Conservation (phyloP, 2,329 filamentous ascomycete genomes). For the Neocucurbitaria cava region DNA sequence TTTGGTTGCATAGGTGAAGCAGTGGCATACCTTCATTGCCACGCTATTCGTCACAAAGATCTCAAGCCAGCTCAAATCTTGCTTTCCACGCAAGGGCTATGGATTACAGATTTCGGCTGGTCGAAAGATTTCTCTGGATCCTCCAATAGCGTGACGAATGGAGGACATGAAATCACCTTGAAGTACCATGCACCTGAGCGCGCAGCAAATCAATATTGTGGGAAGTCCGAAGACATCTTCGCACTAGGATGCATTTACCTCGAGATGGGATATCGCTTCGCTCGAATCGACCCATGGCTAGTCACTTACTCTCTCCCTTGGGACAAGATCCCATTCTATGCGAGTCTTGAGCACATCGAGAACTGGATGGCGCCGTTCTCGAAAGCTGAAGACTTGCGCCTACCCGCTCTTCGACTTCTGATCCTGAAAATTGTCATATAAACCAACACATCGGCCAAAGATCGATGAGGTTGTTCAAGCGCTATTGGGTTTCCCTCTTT, state of each 20-base stretch:
- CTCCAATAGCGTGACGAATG: conserved; percentile 23
- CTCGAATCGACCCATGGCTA: no score
- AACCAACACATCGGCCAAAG: no score
- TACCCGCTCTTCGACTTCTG: no score
- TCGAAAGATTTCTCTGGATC: conserved; percentile 28
- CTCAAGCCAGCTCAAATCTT: conserved; percentile 31
- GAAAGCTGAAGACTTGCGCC: no score
- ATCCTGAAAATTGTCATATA: no score
- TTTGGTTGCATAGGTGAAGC: conserved; percentile 26
- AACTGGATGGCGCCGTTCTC: no score
- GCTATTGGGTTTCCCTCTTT: no score
- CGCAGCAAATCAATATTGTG: conserved; percentile 14
- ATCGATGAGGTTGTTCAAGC: no score
- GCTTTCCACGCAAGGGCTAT: conserved; percentile 16
- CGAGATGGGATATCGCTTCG: conserved; percentile 14
- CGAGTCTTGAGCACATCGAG: no score
- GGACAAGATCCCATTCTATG: no score
- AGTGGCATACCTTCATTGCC: conserved; percentile 27
- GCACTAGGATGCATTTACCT: conserved; percentile 28
- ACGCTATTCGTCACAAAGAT: conserved; percentile 32
- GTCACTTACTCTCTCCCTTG: no score
- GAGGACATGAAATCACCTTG: conserved; percentile 25
- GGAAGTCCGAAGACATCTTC: conserved; percentile 29
- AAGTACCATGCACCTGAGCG: conserved; percentile 35
- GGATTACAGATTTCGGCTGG: conserved; percentile 33